Evolutionary conservation across 2,329 filamentous ascomycete species (phyloP).

Genomic region (Trichoderma koningii): DNA sequence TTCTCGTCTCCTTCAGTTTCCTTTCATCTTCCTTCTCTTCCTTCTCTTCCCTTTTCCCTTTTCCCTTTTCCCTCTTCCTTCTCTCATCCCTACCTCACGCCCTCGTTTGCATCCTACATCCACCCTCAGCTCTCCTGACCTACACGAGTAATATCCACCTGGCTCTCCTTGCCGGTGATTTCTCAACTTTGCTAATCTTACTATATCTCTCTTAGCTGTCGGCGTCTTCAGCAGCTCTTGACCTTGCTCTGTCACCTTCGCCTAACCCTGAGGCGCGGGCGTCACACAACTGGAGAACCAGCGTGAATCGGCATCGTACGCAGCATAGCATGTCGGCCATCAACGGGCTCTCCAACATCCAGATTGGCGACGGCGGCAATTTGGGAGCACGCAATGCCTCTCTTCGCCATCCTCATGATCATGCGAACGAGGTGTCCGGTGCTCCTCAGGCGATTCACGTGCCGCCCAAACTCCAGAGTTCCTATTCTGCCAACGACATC

Average conservation of each 20-base stretch:
- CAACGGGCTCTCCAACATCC: constrained; percentile 44
- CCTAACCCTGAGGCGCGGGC: constrained; percentile 59
- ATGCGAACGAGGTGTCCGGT: constrained; percentile 45
- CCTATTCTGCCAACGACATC: constrained; percentile 87
- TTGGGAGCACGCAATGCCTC: constrained; percentile 52
- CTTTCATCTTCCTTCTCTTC: neutral
- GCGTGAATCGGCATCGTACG: constrained; percentile 68
- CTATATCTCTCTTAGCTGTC: constrained; percentile 59
- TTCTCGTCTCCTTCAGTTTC: neutral
- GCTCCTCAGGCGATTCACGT: constrained; percentile 55
- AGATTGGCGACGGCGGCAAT: constrained; percentile 49
- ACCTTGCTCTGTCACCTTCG: constrained; percentile 72
- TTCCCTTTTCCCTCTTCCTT: neutral
- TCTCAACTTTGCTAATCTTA: constrained; percentile 4
- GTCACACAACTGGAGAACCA: constrained; percentile 58
- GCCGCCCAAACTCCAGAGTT: constrained; percentile 77
- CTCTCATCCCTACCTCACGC: neutral
- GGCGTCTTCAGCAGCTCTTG: constrained; percentile 76
- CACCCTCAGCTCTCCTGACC: neutral
- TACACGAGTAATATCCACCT: neutral
- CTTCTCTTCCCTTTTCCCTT: neutral
- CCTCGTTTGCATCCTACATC: neutral
- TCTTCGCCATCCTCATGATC: constrained; percentile 60
- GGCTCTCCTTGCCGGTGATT: neutral
- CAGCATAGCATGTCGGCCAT: constrained; percentile 60